Evolutionary conservation across 2,329 filamentous ascomycete genomes (phyloP).

Genomic region (Penicillium sp.): DNA sequence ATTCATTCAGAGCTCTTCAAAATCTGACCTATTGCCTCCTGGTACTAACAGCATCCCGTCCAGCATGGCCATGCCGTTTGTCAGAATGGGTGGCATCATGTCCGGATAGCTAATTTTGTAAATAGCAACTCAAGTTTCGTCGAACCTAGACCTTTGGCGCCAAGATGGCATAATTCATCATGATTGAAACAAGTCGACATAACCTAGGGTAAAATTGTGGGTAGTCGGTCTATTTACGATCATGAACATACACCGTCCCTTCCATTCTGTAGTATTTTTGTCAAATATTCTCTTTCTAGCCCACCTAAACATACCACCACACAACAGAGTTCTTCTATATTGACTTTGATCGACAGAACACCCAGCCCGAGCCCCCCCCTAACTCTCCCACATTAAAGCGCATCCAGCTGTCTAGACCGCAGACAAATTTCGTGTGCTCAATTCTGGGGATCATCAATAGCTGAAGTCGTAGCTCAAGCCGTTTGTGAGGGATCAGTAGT

Average conservation of each 20-base stretch:
- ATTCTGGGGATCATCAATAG: neutral
- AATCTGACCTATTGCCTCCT: too few relatives aligned
- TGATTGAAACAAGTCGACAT: neutral
- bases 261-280: neutral
- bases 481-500: neutral
- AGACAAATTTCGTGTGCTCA: too few relatives aligned
- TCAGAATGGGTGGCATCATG: too few relatives aligned
- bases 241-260: neutral
- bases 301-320: neutral
- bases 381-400: neutral
- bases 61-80: too few relatives aligned
- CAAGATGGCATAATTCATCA: too few relatives aligned
- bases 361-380: neutral
- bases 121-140: too few relatives aligned
- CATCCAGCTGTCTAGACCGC: neutral
- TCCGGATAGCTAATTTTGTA: too few relatives aligned
- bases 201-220: neutral
- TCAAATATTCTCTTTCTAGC: neutral
- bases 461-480: neutral
- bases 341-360: neutral
- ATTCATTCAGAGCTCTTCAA: too few relatives aligned
- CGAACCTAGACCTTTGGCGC: too few relatives aligned
- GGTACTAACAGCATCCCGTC: too few relatives aligned
- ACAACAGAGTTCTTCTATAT: neutral
- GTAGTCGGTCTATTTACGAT: neutral